Percentiles rank a stretch among this genome's conserved stretches.
Evolutionary conservation across 78 protist species (phyloP).

Genomic region (Dictyostelium capitatum): DNA sequence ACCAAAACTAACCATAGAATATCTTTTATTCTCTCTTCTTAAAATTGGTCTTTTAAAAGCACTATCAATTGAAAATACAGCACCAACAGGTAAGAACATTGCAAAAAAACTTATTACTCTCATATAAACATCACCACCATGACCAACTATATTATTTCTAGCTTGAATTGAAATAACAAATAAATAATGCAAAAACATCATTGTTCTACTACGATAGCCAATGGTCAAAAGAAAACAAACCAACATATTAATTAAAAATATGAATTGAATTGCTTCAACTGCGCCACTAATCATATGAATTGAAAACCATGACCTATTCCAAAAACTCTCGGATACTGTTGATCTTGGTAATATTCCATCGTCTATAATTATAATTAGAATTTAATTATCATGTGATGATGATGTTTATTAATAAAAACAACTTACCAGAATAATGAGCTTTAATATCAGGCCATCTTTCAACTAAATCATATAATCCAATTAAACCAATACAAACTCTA

Average conservation of each 20-base stretch:
- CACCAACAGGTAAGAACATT: slow-evolving; percentile 53
- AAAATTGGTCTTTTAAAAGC: slow-evolving; percentile 45
- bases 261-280: slow-evolving; percentile 21
- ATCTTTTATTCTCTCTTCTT: slow-evolving; percentile 36
- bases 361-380: no score
- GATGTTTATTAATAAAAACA: no score
- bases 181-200: slow-evolving; percentile 49
- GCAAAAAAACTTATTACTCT: slow-evolving; percentile 48
- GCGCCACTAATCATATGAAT: slow-evolving; percentile 61
- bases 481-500: slow-evolving; percentile 45
- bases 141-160: slow-evolving; percentile 60
- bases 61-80: slow-evolving; percentile 65
- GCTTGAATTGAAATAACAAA: slow-evolving; percentile 59
- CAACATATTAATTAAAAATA: slow-evolving; percentile 24
- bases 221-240: slow-evolving; percentile 18
- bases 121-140: slow-evolving; percentile 75
- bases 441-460: slow-evolving; percentile 77
- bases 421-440: slow-evolving; percentile 78
- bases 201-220: slow-evolving; percentile 47
- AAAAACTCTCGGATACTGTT: slow-evolving; percentile 9
- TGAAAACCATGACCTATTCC: slow-evolving; percentile 45
- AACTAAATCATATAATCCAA: slow-evolving; percentile 38
- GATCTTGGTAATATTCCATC: slow-evolving; percentile 66
- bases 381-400: no score
- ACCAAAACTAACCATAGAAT: slow-evolving; percentile 17